These are phyloP conservation scores for Suhomyces taliae DNA, from an alignment of 1,139 yeast genomes.

Conservation along the genomic window DNA sequence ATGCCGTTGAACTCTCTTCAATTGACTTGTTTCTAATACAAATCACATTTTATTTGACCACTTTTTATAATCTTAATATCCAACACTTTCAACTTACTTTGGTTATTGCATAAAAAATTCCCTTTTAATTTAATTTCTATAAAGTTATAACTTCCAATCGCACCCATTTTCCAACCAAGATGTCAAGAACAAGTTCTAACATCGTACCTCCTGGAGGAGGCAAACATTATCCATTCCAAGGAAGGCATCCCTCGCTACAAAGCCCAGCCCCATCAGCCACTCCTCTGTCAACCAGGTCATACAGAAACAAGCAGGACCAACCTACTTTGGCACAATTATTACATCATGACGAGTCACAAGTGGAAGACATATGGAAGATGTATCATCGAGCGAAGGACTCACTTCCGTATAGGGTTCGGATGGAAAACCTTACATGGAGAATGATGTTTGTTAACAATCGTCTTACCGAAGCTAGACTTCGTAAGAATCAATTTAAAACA, in stretches of 20 bases:
- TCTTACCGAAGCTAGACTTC: background rate
- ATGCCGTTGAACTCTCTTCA: background rate
- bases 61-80: background rate
- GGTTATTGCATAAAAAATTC: background rate
- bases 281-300: slow-evolving; percentile 5
- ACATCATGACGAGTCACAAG: slow-evolving; percentile 35
- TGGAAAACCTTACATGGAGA: slow-evolving; percentile 86
- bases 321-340: slow-evolving; percentile 4
- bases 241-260: slow-evolving; percentile 4
- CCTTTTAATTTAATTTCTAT: too few relatives aligned
- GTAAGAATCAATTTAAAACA: background rate
- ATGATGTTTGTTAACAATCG: slow-evolving; percentile 63
- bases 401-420: slow-evolving; percentile 71
- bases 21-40: too few relatives aligned
- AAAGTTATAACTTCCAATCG: background rate
- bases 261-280: slow-evolving; percentile 10
- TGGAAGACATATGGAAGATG: slow-evolving; percentile 77
- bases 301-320: background rate
- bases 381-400: slow-evolving; percentile 75
- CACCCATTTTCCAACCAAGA: background rate
- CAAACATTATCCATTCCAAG: background rate
- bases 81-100: background rate
- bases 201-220: background rate
- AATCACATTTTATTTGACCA: too few relatives aligned
- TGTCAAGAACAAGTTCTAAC: slow-evolving; percentile 1